A percentile compares a stretch with the other conserved stretches of the same genome.
Conservation (phyloP, 768 basidiomycete genomes). For the Serendipita sp. region DNA sequence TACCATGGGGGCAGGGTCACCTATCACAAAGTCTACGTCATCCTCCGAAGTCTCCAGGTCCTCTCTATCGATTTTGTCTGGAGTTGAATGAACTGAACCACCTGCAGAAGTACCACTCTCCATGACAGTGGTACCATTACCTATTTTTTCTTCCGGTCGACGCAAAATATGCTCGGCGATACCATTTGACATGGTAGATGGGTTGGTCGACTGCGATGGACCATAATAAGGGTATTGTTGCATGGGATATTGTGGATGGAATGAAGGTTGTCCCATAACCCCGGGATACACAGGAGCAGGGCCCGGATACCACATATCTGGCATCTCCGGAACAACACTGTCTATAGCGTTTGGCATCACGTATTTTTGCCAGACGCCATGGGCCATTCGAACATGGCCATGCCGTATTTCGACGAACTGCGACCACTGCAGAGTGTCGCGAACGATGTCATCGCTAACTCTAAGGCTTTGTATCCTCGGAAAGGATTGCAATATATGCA, state of each 20-base stretch:
- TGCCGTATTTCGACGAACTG: not conserved
- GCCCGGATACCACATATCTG: not conserved
- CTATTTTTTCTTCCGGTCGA: not conserved
- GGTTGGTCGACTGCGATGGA: not conserved
- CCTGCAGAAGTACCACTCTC: constrained; percentile 6
- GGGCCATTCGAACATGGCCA: not conserved
- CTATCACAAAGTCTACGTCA: constrained; percentile 1
- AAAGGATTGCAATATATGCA: not conserved
- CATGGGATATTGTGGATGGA: not conserved
- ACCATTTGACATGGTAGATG: not conserved
- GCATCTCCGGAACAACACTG: not conserved
- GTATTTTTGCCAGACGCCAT: not conserved
- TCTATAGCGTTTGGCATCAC: not conserved
- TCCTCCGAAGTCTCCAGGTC: constrained; percentile 2
- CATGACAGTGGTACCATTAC: not conserved
- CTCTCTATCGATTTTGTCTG: not conserved
- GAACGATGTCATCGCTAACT: not conserved
- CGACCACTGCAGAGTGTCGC: not conserved
- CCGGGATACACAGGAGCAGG: not conserved
- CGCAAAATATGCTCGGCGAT: constrained; percentile 3
- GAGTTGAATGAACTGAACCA: not conserved
- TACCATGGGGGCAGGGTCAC: not conserved
- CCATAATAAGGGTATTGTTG: not conserved
- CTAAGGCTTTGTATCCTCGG: not conserved
- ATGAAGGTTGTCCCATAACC: not conserved